phyloP scores from a whole-genome alignment of 306 rosid species.

The Bauhinia variegata region DNA sequence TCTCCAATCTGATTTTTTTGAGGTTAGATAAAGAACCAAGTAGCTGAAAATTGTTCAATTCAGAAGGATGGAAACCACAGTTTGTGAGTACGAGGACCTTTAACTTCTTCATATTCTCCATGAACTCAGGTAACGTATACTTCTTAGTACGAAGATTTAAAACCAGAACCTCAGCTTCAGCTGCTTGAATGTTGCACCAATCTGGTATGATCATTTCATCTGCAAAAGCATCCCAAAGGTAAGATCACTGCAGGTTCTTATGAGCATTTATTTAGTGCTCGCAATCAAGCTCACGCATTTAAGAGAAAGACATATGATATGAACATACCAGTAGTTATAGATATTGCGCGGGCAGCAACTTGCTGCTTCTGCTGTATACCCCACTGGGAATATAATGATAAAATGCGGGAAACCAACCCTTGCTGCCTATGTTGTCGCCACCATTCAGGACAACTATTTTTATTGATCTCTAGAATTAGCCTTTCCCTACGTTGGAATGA shows the following conservation, averaged over 20 bases:
- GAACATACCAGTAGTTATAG: conserved; percentile 50
- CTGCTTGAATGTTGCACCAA: conserved; percentile 55
- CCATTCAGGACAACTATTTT: conserved; percentile 40
- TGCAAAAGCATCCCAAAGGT: conserved; percentile 39
- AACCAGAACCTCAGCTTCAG: conserved; percentile 58
- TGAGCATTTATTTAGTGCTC: background rate
- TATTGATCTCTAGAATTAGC: conserved; percentile 30
- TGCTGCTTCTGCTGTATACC: no score
- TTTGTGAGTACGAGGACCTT: conserved; percentile 63
- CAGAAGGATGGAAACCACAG: conserved; percentile 44
- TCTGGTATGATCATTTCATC: conserved; percentile 52
- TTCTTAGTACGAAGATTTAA: conserved; percentile 50
- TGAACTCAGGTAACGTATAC: conserved; percentile 53
- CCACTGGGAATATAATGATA: no score
- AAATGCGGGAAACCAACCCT: conserved; percentile 18
- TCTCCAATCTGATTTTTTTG: conserved; percentile 60
- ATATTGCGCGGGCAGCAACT: background rate
- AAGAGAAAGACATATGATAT: background rate
- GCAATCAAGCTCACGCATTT: background rate
- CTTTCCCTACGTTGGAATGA: conserved; percentile 32
- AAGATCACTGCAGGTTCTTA: no score
- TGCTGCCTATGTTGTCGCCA: conserved; percentile 29
- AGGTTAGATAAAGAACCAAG: conserved; percentile 43
- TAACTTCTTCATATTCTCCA: conserved; percentile 49
- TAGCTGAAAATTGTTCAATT: conserved; percentile 43